A percentile compares a stretch with the other conserved stretches of the same genome.
Conservation (phyloP, 78 protist genomes). For the Emiliania huxleyi region DNA sequence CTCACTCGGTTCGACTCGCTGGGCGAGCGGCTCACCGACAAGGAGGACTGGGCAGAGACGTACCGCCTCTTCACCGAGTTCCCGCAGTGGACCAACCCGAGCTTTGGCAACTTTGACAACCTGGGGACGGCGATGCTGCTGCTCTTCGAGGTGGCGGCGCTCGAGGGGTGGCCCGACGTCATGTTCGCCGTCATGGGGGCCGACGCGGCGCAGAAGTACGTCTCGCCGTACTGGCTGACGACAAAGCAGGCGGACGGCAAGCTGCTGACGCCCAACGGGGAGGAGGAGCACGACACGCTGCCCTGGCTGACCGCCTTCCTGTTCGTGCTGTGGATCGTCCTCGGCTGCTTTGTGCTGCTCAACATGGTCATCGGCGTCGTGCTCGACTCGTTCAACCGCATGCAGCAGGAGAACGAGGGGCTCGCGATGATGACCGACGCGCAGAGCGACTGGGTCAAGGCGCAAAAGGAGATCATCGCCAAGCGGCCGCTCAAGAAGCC, state of each 20-base stretch:
- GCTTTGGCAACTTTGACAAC: constrained; percentile 44
- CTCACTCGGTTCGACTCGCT: not conserved
- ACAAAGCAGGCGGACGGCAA: not conserved
- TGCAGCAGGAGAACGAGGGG: constrained; percentile 19
- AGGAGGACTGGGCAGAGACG: not conserved
- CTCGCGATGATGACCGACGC: not conserved
- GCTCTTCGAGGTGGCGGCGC: constrained; percentile 26
- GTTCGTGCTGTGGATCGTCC: constrained; percentile 26
- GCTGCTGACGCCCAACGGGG: not conserved
- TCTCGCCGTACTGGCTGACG: not conserved
- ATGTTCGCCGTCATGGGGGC: constrained; percentile 32
- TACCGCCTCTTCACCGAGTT: not conserved
- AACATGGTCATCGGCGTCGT: constrained; percentile 47
- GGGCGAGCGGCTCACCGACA: not conserved
- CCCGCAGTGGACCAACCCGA: not conserved
- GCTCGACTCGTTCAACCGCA: constrained; percentile 5
- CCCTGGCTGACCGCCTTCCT: not conserved
- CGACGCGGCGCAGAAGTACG: not conserved
- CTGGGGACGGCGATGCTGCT: not conserved
- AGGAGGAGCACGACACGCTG: not conserved
- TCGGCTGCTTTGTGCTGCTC: constrained; percentile 44
- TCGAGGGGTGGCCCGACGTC: constrained; percentile 60
- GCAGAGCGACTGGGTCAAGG: constrained; percentile 17
- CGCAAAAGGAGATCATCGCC: not conserved
- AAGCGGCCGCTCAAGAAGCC: not conserved